Evolutionary conservation across 2,329 filamentous ascomycete species (phyloP).

Genomic region (Gliomastix tumulicola): DNA sequence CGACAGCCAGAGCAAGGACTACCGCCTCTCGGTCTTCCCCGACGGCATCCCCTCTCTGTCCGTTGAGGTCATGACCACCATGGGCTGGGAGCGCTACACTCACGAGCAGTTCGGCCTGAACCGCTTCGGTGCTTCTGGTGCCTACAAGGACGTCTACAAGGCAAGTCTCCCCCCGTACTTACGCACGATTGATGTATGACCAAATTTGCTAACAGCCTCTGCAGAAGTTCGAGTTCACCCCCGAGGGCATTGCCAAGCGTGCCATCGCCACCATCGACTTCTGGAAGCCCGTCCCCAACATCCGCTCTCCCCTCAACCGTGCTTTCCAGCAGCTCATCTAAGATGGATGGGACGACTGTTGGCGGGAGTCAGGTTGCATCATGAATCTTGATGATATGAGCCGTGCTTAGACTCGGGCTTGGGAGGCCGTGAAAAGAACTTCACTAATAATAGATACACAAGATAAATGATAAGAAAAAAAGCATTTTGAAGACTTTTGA

Average conservation of each 20-base stretch:
- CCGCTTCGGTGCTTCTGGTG: slow-evolving; percentile 94
- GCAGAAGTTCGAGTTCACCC: slow-evolving; percentile 98
- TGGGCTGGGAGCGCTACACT: slow-evolving; percentile 98
- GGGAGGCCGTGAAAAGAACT: no score
- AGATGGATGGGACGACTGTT: no score
- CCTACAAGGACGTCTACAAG: slow-evolving; percentile 97
- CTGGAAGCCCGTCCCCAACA: slow-evolving; percentile 88
- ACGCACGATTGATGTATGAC: neutral
- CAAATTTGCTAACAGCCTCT: slow-evolving; percentile 26
- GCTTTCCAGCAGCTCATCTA: slow-evolving; percentile 97
- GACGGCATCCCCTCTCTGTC: slow-evolving; percentile 90
- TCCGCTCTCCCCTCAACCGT: slow-evolving; percentile 93
- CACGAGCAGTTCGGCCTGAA: slow-evolving; percentile 99
- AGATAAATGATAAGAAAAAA: no score
- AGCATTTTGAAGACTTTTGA: no score
- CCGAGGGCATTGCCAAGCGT: slow-evolving; percentile 93
- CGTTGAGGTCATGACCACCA: slow-evolving; percentile 93
- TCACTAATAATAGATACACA: no score
- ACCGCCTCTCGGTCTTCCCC: slow-evolving; percentile 86
- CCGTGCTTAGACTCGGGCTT: no score
- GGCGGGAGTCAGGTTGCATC: no score
- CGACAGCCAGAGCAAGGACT: slow-evolving; percentile 88
- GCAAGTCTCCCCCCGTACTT: slow-evolving; percentile 42
- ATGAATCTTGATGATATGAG: no score
- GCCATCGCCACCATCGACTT: slow-evolving; percentile 88